Conservation (phyloP, 1,139 yeast species). For the Yamadazyma taylorii region DNA sequence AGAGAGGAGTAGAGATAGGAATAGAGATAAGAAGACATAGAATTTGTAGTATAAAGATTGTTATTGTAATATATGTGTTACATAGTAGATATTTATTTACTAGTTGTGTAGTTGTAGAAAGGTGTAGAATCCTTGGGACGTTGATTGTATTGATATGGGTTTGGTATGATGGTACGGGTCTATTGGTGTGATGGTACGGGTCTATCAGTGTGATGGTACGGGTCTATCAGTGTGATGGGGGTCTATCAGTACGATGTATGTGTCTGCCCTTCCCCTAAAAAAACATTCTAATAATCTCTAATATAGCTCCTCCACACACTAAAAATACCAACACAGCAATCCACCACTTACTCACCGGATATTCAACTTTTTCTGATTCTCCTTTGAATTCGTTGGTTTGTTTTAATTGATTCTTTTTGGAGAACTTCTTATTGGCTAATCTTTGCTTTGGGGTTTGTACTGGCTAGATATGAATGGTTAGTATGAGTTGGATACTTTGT, state of each 20-base stretch:
- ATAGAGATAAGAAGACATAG: too few species aligned
- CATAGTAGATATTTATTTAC: background rate
- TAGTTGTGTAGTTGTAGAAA: too few species aligned
- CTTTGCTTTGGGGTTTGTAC: slow-evolving; percentile 82
- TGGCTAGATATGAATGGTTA: slow-evolving; percentile 27
- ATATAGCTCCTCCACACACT: slow-evolving; percentile 79
- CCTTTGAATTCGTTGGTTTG: slow-evolving; percentile 60
- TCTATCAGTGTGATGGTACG: too few species aligned
- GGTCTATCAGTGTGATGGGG: too few species aligned
- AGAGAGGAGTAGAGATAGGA: too few species aligned
- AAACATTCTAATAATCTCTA: slow-evolving; percentile 62
- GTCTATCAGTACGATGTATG: too few species aligned
- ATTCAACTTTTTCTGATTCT: slow-evolving; percentile 30
- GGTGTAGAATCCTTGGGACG: too few species aligned
- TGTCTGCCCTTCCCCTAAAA: slow-evolving; percentile 24
- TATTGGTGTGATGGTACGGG: too few species aligned
- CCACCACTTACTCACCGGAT: slow-evolving; percentile 62
- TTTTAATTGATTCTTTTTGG: slow-evolving; percentile 66
- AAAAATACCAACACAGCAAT: slow-evolving; percentile 62
- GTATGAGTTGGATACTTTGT: too few species aligned
- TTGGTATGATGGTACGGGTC: too few species aligned
- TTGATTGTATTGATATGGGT: too few species aligned
- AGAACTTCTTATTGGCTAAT: slow-evolving; percentile 78
- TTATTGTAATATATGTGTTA: slow-evolving; percentile 1
- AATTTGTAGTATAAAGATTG: background rate